A percentile compares a stretch with the other conserved stretches of the same genome.
These are phyloP conservation scores for Candida manassasensis DNA, from an alignment of 805 yeast genomes.

Conservation along the genomic window DNA sequence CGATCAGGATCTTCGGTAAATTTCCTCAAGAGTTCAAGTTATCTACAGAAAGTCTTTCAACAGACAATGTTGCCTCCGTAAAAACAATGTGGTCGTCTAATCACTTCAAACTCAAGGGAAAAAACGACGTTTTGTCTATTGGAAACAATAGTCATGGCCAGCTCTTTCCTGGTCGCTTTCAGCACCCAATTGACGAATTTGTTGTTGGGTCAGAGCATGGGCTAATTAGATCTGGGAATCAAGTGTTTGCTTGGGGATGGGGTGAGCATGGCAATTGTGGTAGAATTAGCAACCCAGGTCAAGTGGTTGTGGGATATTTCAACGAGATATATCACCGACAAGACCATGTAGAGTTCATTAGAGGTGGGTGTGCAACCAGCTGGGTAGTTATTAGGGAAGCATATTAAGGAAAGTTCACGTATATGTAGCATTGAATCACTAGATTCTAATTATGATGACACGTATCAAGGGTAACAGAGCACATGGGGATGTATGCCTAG, in stretches of 20 bases:
- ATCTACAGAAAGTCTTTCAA: not conserved
- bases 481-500: too few relatives aligned
- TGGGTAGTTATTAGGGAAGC: slow-evolving; percentile 43
- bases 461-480: too few relatives aligned
- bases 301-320: slow-evolving; percentile 33
- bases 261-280: slow-evolving; percentile 99
- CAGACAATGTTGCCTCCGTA: slow-evolving; percentile 6
- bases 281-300: slow-evolving; percentile 13
- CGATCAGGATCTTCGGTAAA: slow-evolving; percentile 17
- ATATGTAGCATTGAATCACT: not conserved
- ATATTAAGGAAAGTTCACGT: too few relatives aligned
- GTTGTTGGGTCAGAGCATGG: slow-evolving; percentile 89
- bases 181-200: slow-evolving; percentile 14
- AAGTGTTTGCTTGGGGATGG: slow-evolving; percentile 90
- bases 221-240: slow-evolving; percentile 30
- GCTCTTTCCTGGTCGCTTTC: slow-evolving; percentile 22
- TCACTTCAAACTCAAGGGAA: not conserved
- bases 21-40: slow-evolving; percentile 2
- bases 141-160: slow-evolving; percentile 85
- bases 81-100: slow-evolving; percentile 73
- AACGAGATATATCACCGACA: slow-evolving; percentile 27
- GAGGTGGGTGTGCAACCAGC: slow-evolving; percentile 66
- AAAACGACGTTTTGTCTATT: slow-evolving; percentile 33
- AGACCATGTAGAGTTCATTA: slow-evolving; percentile 25
- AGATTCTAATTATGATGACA: too few relatives aligned